Percentiles rank a stretch among this genome's conserved stretches.
These are phyloP conservation scores for Xanthoparmelia taractica DNA, from an alignment of 495 filamentous ascomycete species.

Conservation along the genomic window DNA sequence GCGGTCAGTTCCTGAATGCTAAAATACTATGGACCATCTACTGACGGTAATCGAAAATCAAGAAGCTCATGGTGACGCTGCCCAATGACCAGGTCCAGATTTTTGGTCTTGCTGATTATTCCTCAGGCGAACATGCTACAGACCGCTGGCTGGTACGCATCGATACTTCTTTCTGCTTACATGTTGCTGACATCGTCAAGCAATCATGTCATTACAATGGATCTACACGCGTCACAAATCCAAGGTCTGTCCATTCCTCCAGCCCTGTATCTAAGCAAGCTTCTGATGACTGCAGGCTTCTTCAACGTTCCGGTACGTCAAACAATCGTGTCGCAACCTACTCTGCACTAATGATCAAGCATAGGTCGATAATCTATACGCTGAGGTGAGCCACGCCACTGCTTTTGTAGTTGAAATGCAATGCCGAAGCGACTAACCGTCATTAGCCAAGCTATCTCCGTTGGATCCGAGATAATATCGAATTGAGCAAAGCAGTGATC, in stretches of 20 bases:
- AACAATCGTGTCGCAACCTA: not conserved
- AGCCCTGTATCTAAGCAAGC: constrained; percentile 44
- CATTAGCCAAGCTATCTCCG: constrained; percentile 29
- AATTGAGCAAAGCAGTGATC: constrained; percentile 79
- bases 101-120: constrained; percentile 62
- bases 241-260: constrained; percentile 31
- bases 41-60: not conserved
- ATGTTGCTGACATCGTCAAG: constrained; percentile 38
- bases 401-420: not conserved
- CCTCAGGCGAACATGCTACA: constrained; percentile 95
- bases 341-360: not conserved
- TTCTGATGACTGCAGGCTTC: constrained; percentile 68
- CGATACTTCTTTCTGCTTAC: constrained; percentile 25
- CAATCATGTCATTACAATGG: constrained; percentile 77
- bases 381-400: constrained; percentile 41
- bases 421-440: constrained; percentile 60
- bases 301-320: constrained; percentile 81
- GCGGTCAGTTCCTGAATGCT: not conserved
- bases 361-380: constrained; percentile 75
- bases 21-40: not conserved
- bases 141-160: constrained; percentile 59
- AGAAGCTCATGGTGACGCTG: constrained; percentile 1
- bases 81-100: not conserved
- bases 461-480: constrained; percentile 83
- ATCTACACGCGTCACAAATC: constrained; percentile 57